Conservation (phyloP, 345 rosid genomes). For the Salix caprea region DNA sequence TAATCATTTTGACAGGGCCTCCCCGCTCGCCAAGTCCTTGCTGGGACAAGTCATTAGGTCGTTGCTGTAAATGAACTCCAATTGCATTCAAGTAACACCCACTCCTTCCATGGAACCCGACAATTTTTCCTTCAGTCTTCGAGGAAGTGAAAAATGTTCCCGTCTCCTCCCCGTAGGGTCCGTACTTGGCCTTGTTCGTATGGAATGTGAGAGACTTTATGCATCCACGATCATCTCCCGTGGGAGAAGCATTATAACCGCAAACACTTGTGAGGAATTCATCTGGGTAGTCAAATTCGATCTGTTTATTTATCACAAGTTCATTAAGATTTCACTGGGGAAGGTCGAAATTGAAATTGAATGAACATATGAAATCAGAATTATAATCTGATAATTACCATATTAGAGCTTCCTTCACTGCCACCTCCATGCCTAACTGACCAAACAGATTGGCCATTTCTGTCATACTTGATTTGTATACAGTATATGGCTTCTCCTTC, state of each 20-base stretch:
- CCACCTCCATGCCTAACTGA: slow-evolving; percentile 25
- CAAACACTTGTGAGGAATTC: slow-evolving; percentile 13
- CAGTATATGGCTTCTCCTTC: slow-evolving; percentile 22
- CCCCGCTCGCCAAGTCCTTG: background rate
- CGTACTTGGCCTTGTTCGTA: slow-evolving; percentile 23
- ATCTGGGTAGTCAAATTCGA: slow-evolving; percentile 20
- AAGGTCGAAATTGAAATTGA: background rate
- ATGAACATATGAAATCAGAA: background rate
- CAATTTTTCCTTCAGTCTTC: slow-evolving; percentile 12
- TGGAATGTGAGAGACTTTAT: slow-evolving; percentile 19
- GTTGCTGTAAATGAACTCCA: slow-evolving; percentile 19
- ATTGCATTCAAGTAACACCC: slow-evolving; percentile 18
- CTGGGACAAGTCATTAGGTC: background rate
- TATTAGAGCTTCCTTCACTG: slow-evolving; percentile 11
- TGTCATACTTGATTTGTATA: slow-evolving; percentile 22
- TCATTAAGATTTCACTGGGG: background rate
- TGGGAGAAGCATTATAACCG: slow-evolving; percentile 15
- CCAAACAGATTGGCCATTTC: slow-evolving; percentile 26
- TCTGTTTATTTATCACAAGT: background rate
- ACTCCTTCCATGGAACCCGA: slow-evolving; percentile 27
- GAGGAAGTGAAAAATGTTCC: slow-evolving; percentile 13
- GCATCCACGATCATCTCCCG: slow-evolving; percentile 4
- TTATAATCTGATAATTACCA: background rate
- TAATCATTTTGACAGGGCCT: background rate
- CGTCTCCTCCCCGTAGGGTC: slow-evolving; percentile 23